Evolutionary conservation across 1,284 basidiomycete genomes (phyloP).

Genomic region (Ustilago crameri): DNA sequence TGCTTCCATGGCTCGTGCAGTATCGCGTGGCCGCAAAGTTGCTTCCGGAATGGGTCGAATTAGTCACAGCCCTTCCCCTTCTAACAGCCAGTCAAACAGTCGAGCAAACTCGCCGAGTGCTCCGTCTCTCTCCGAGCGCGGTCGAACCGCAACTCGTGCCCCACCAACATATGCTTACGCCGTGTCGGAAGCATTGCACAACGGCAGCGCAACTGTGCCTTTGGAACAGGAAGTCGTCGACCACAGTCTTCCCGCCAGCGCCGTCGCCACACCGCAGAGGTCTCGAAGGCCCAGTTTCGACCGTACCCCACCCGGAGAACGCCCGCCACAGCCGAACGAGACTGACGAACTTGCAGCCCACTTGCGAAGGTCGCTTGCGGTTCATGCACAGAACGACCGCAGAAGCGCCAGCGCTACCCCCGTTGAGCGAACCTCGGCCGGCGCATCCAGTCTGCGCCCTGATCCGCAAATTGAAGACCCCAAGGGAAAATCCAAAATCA

Average conservation of each 20-base stretch:
- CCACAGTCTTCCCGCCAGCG: constrained; percentile 38
- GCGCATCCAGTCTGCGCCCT: constrained; percentile 1
- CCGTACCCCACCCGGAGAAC: constrained; percentile 22
- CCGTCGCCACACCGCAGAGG: constrained; percentile 32
- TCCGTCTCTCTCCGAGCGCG: constrained; percentile 26
- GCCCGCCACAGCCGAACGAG: constrained; percentile 3
- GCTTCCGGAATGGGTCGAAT: constrained; percentile 47
- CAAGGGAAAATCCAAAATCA: constrained; percentile 34
- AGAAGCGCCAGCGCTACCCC: constrained; percentile 40
- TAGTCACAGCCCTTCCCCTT: constrained; percentile 49
- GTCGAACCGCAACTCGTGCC: constrained; percentile 31
- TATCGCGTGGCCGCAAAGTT: constrained; percentile 47
- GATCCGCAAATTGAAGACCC: constrained; percentile 21
- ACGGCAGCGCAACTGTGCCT: constrained; percentile 9
- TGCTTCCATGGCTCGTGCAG: constrained; percentile 54
- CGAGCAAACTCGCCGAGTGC: constrained; percentile 44
- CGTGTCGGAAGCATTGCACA: constrained; percentile 30
- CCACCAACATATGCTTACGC: constrained; percentile 42
- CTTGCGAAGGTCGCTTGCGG: constrained; percentile 32
- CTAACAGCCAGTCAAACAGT: constrained; percentile 33
- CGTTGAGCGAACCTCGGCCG: constrained; percentile 6
- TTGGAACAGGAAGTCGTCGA: constrained; percentile 32
- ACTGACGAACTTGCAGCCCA: constrained; percentile 36
- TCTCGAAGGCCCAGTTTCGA: constrained; percentile 35
- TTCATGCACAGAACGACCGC: constrained; percentile 23